Evolutionary conservation across 2,329 filamentous ascomycete genomes (phyloP).

Genomic region (Didymella exigua): DNA sequence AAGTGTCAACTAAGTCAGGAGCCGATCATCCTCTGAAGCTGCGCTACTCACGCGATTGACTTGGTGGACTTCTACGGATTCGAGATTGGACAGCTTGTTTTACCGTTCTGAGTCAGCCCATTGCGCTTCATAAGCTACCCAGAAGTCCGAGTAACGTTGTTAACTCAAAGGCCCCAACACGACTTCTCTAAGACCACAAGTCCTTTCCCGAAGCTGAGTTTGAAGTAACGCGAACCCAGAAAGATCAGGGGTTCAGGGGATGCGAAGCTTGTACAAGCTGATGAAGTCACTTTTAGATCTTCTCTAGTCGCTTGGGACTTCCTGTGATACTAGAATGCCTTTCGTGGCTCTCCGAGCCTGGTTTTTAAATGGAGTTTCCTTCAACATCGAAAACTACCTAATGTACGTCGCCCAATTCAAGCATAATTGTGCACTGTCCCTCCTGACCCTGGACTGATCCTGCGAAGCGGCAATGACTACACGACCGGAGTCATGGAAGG

Average conservation of each 20-base stretch:
- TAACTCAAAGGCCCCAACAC: neutral
- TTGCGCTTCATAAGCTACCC: neutral
- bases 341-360: neutral
- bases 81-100: neutral
- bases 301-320: neutral
- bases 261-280: neutral
- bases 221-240: neutral
- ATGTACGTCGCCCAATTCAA: neutral
- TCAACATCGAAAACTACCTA: neutral
- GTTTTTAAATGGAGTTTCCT: neutral
- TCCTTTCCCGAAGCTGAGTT: neutral
- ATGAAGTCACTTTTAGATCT: neutral
- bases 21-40: neutral
- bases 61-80: neutral
- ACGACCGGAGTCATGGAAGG: neutral
- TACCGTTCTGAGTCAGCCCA: neutral
- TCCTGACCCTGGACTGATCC: neutral
- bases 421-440: neutral
- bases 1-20: slow-evolving; percentile 17
- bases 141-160: neutral
- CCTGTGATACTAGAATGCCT: neutral
- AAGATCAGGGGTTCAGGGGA: neutral
- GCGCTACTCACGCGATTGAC: slow-evolving; percentile 13
- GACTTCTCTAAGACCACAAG: neutral
- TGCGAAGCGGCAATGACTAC: neutral